Conservation (phyloP, 192 early-diverging fungal genomes). For the Coemansia furcata region DNA sequence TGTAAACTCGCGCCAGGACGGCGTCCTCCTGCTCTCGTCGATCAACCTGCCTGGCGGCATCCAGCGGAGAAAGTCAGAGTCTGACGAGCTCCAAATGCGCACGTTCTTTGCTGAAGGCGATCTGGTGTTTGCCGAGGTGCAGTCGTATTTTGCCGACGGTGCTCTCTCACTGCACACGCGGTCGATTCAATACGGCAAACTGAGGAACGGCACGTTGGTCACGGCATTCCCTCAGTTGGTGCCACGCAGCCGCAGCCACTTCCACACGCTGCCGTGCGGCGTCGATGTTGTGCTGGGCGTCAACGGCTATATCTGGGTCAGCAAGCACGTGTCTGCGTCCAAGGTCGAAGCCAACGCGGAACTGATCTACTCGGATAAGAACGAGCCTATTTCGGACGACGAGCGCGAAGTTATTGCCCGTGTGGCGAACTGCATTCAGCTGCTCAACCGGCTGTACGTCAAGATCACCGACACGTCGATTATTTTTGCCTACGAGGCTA, state of each 20-base stretch:
- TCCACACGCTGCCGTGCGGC: conserved; percentile 85
- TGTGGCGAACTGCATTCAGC: conserved; percentile 81
- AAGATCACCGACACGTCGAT: conserved; percentile 89
- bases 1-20: conserved; percentile 85
- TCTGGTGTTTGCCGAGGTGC: conserved; percentile 87
- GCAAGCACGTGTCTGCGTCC: conserved; percentile 67
- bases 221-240: conserved; percentile 84
- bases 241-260: conserved; percentile 92
- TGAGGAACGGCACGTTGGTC: conserved; percentile 78
- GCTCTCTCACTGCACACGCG: conserved; percentile 86
- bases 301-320: conserved; percentile 96
- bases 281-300: conserved; percentile 92
- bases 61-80: conserved; percentile 91
- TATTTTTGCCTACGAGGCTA: conserved; percentile 88
- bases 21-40: conserved; percentile 79
- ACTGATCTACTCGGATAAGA: conserved; percentile 81
- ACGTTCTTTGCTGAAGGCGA: conserved; percentile 94
- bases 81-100: conserved; percentile 96
- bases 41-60: conserved; percentile 95
- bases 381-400: conserved; percentile 74
- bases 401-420: conserved; percentile 86
- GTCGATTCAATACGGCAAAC: conserved; percentile 86
- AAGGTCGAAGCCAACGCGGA: conserved; percentile 75
- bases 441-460: conserved; percentile 74
- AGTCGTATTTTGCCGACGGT: conserved; percentile 84